Evolutionary conservation across 2,329 filamentous ascomycete genomes (phyloP), one percentile per base, ranked within the genome.

Genomic region (Rasamsonia emersonii): DNA sequence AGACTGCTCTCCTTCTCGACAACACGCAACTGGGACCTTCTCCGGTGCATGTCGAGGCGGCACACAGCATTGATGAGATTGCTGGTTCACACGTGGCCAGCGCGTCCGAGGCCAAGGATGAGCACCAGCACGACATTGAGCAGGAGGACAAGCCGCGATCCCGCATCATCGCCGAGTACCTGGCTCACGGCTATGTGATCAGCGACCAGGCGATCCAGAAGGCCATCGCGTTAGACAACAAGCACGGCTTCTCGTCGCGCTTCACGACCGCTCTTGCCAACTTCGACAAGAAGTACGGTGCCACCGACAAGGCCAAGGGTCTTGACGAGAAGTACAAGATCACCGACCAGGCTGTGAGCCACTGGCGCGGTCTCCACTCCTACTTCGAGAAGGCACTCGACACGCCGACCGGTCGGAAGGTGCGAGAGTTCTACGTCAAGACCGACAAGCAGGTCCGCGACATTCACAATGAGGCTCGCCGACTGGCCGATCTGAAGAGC

Each of bases 111-210:
- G 54, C 58, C 32, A 71, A 72, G 45, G 62, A 64, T 36, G 73
- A 79, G 38, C 69, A 62, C 34, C 49, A 58, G 31, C 71, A 86
- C 49, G 76, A 86, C 47, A 79, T 96, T 49, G 77, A 80, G 9
- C 91, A 98, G 58, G 91, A 98, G 64, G 86, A 96, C 70, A 98
- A 98, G 73, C 91, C 91, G 10, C 82, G 88, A 50, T 77, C 83
- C 24, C 85, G 91, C 50, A 94, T 98, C 59, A 63, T 95, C 30
- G 91, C 91, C 44, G 91, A 98, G 67, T 95, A 96, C 62, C 81
- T 98, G 19, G 88, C 91, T 8, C 86, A 95, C 51, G 91, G 91
- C 47, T 98, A 98, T 65, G 74, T 79, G 23, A 71, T 96, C 43
- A 86, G 74, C 39, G 79, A 82, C 54, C 67, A 73, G 35, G 83